Conservation (phyloP, 371 early-diverging fungal species). For the Chytridium lagenaria region DNA sequence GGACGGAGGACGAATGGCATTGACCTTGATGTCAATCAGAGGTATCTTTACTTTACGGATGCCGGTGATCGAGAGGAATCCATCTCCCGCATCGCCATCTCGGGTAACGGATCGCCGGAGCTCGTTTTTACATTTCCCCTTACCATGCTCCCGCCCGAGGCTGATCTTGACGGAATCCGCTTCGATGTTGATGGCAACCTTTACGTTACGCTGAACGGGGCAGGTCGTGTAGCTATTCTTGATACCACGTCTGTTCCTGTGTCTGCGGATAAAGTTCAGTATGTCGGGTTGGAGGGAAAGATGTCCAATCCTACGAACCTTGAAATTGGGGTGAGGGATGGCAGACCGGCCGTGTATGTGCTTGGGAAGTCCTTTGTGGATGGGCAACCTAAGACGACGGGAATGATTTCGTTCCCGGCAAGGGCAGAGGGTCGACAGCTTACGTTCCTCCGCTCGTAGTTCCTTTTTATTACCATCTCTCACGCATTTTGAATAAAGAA, state of each 20-base stretch:
- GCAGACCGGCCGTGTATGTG: background rate
- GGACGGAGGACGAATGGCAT: constrained; percentile 5
- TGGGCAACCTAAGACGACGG: background rate
- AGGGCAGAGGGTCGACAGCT: background rate
- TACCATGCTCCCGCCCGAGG: background rate
- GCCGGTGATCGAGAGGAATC: background rate
- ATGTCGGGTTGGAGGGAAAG: background rate
- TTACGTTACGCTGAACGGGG: constrained; percentile 2
- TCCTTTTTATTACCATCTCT: too few species aligned
- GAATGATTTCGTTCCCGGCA: background rate
- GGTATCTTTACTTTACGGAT: background rate
- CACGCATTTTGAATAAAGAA: too few species aligned
- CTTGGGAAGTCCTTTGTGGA: background rate
- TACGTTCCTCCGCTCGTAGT: background rate
- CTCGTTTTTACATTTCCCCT: background rate
- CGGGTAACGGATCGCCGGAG: background rate
- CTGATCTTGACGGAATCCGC: constrained; percentile 4
- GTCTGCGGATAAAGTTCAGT: background rate
- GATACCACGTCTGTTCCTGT: background rate
- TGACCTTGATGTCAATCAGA: background rate
- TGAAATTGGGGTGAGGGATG: background rate
- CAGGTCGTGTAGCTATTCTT: background rate
- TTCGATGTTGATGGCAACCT: constrained; percentile 4
- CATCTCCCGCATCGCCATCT: background rate
- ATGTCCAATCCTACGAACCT: background rate